Evolutionary conservation across 2,329 filamentous ascomycete species (phyloP).

Genomic region (Ampelomyces quisqualis): DNA sequence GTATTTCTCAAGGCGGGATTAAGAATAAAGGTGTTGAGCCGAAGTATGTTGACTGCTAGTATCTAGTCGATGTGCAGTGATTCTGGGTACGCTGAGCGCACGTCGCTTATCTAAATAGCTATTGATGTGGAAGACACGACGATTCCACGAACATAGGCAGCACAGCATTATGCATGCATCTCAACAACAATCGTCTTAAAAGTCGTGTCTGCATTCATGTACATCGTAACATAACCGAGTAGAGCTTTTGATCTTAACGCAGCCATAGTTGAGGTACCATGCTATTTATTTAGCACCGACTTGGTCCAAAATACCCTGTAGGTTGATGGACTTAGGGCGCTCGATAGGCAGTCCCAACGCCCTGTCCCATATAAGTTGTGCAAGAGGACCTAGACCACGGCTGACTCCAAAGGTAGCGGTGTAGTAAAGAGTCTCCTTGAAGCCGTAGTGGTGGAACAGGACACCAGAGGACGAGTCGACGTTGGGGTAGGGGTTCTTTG

Average conservation of each 20-base stretch:
- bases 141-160: too few relatives aligned
- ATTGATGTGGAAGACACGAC: too few relatives aligned
- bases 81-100: too few relatives aligned
- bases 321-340: constrained; percentile 95
- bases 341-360: constrained; percentile 93
- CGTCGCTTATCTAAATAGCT: too few relatives aligned
- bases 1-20: too few relatives aligned
- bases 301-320: constrained; percentile 76
- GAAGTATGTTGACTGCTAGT: too few relatives aligned
- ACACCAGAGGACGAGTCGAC: constrained; percentile 93
- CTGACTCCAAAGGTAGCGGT: constrained; percentile 70
- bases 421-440: constrained; percentile 97
- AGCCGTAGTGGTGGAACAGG: constrained; percentile 96
- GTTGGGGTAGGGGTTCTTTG: constrained; percentile 96
- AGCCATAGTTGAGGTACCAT: too few relatives aligned
- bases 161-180: too few relatives aligned
- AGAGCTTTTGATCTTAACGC: neutral
- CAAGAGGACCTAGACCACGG: constrained; percentile 77
- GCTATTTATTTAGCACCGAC: constrained; percentile 26
- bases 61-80: too few relatives aligned
- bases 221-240: neutral
- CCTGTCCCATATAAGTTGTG: constrained; percentile 94
- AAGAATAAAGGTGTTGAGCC: too few relatives aligned
- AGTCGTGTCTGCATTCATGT: too few relatives aligned
- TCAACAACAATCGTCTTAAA: too few relatives aligned